Percentiles rank a stretch among this genome's conserved stretches.
These are phyloP conservation scores for Verticillium albo-atrum DNA, from an alignment of 2,329 filamentous ascomycete species.

Conservation along the genomic window DNA sequence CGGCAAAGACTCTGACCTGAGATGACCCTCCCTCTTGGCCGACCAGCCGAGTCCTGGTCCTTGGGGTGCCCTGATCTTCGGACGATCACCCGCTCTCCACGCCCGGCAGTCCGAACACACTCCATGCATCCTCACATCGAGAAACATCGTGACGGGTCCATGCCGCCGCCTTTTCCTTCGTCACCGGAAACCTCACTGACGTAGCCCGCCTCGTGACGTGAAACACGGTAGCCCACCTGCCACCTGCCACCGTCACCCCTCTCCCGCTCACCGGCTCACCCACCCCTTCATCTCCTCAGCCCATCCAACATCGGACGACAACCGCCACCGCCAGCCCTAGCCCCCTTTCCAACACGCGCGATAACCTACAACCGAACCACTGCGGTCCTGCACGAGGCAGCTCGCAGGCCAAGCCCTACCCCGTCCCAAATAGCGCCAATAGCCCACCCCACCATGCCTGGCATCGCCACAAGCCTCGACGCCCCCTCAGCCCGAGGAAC, in stretches of 20 bases:
- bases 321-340: neutral
- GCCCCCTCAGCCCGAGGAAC: neutral
- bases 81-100: neutral
- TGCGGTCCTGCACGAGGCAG: neutral
- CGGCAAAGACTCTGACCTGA: neutral
- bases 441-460: neutral
- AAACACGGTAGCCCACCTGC: neutral
- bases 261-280: neutral
- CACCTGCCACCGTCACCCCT: neutral
- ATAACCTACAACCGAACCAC: neutral
- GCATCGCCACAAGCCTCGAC: neutral
- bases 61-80: neutral
- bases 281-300: neutral
- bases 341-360: neutral
- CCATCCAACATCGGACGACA: neutral
- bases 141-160: neutral
- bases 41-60: neutral
- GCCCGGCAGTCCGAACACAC: neutral
- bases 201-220: neutral
- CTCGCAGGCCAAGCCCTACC: neutral
- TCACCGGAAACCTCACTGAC: neutral
- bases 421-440: neutral
- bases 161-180: neutral
- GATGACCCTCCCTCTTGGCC: neutral
- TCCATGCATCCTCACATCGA: neutral